A percentile compares a stretch with the other conserved stretches of the same genome.
Evolutionary conservation across 306 rosid species (phyloP).

Genomic region (Acacia acuminata): DNA sequence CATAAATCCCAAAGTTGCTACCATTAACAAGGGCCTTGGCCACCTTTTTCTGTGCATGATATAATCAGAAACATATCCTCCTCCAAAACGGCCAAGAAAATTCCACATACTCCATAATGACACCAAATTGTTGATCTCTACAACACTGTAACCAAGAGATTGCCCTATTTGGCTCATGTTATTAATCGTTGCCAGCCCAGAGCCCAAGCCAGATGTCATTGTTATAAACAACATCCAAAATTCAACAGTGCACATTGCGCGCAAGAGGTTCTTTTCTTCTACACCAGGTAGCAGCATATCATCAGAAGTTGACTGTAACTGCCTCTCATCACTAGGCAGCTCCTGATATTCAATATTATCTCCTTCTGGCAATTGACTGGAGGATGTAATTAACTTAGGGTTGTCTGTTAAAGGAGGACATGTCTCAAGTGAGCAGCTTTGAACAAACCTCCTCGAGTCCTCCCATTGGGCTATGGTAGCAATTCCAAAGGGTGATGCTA

Average conservation of each 20-base stretch:
- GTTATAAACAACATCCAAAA: constrained; percentile 82
- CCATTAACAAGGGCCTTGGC: constrained; percentile 76
- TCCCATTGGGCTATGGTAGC: constrained; percentile 59
- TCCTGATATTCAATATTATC: constrained; percentile 42
- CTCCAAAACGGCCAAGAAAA: constrained; percentile 91
- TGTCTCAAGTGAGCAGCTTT: constrained; percentile 20
- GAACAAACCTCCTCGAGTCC: constrained; percentile 27
- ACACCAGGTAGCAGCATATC: constrained; percentile 32
- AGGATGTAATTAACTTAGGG: constrained; percentile 18
- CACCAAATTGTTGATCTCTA: constrained; percentile 62
- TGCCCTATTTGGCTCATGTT: constrained; percentile 87
- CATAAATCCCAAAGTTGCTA: constrained; percentile 54
- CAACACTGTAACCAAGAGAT: constrained; percentile 69
- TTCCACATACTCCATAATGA: constrained; percentile 96
- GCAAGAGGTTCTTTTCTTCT: constrained; percentile 52
- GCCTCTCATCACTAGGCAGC: constrained; percentile 45
- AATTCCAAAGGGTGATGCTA: constrained; percentile 66
- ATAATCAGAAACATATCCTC: constrained; percentile 74
- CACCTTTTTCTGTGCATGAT: constrained; percentile 68
- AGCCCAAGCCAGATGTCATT: constrained; percentile 84
- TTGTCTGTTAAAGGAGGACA: constrained; percentile 24
- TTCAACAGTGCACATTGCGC: constrained; percentile 60
- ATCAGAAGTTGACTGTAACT: constrained; percentile 28
- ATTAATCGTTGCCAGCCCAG: constrained; percentile 76
- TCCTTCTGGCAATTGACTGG: constrained; percentile 25